Percentiles rank a stretch among this genome's conserved stretches.
phyloP scores from a whole-genome alignment of 1,284 basidiomycete genomes.

The Neotropicomus parvogracilis region DNA sequence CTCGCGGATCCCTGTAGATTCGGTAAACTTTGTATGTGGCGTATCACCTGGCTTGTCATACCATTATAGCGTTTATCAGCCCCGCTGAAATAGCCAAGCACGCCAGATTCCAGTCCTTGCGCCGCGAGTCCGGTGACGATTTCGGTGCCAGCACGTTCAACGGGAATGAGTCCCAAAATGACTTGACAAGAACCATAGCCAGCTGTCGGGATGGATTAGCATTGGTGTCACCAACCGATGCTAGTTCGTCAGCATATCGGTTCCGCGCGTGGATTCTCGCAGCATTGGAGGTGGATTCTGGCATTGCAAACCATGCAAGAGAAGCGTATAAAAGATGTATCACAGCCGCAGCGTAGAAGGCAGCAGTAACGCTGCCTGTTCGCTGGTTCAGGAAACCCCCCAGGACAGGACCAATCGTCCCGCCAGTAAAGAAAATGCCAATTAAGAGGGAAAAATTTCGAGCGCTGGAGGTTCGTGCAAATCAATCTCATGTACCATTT shows the following conservation, averaged over 20 bases:
- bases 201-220: background rate
- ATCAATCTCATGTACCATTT: no score
- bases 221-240: background rate
- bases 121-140: background rate
- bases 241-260: slow-evolving; percentile 4
- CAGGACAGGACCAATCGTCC: slow-evolving; percentile 1
- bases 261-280: background rate
- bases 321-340: slow-evolving; percentile 1
- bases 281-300: background rate
- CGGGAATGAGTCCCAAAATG: slow-evolving; percentile 10
- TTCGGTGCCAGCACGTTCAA: slow-evolving; percentile 7
- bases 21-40: background rate
- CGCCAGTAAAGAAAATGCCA: slow-evolving; percentile 3
- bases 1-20: background rate
- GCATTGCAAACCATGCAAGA: slow-evolving; percentile 1
- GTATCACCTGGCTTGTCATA: background rate
- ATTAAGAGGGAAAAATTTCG: slow-evolving; percentile 7
- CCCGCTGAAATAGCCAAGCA: slow-evolving; percentile 6
- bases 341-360: slow-evolving; percentile 1
- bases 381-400: slow-evolving; percentile 1
- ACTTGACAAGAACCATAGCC: background rate
- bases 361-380: slow-evolving; percentile 1
- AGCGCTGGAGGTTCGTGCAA: background rate
- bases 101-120: slow-evolving; percentile 6
- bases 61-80: slow-evolving; percentile 3